Percentiles rank a stretch among this genome's conserved stretches.
Evolutionary conservation across 2,329 filamentous ascomycete species (phyloP).

Genomic region (Zasmidium citrigriseum): DNA sequence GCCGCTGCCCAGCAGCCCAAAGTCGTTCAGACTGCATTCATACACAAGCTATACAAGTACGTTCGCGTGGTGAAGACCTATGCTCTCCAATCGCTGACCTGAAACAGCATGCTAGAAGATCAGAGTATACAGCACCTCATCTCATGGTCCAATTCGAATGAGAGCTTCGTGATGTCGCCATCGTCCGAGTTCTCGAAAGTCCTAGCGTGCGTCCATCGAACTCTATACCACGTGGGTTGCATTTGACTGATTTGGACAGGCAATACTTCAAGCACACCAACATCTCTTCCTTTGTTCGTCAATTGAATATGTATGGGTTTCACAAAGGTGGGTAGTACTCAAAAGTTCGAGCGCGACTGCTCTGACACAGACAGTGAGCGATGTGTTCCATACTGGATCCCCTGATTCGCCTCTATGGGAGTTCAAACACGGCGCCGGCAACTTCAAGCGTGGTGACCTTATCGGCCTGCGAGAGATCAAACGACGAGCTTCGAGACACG

Average conservation of each 20-base stretch:
- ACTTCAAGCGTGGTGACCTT: slow-evolving; percentile 92
- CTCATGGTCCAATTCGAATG: slow-evolving; percentile 89
- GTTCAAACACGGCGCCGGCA: slow-evolving; percentile 97
- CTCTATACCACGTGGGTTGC: slow-evolving; percentile 26
- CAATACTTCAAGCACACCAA: slow-evolving; percentile 99
- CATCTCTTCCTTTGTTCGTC: slow-evolving; percentile 95
- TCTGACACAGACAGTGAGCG: slow-evolving; percentile 69
- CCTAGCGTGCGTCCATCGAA: slow-evolving; percentile 70
- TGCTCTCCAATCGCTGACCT: slow-evolving; percentile 33
- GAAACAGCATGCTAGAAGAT: slow-evolving; percentile 88
- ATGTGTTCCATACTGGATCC: slow-evolving; percentile 94
- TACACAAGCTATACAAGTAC: slow-evolving; percentile 98
- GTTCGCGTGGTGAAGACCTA: slow-evolving; percentile 31
- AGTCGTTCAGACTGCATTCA: slow-evolving; percentile 97
- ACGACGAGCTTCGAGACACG: slow-evolving; percentile 86
- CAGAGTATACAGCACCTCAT: slow-evolving; percentile 90
- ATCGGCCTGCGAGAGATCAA: slow-evolving; percentile 93
- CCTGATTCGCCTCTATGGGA: slow-evolving; percentile 96
- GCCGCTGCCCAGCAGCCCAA: slow-evolving; percentile 89
- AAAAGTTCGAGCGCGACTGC: not conserved
- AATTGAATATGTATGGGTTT: slow-evolving; percentile 99
- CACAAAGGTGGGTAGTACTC: slow-evolving; percentile 74
- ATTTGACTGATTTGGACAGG: slow-evolving; percentile 49
- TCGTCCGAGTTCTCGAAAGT: slow-evolving; percentile 98
- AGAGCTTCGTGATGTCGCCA: slow-evolving; percentile 98